Evolutionary conservation across 495 filamentous ascomycete genomes (phyloP).

Genomic region (Pyrenula aspistea): DNA sequence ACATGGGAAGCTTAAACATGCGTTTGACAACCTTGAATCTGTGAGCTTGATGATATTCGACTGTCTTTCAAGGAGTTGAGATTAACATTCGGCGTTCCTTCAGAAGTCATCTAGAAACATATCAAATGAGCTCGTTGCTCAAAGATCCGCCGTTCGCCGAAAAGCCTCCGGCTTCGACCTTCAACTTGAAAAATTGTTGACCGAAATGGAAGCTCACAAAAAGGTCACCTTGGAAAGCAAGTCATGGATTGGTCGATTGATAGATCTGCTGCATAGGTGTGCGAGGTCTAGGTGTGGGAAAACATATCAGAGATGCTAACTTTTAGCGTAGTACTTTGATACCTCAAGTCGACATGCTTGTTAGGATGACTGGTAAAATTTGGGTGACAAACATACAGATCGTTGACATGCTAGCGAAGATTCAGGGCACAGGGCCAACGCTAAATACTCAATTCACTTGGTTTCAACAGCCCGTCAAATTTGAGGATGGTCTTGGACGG

Average conservation of each 20-base stretch:
- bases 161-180: neutral
- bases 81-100: neutral
- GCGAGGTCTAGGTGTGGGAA: neutral
- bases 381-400: neutral
- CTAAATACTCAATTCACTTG: neutral
- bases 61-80: neutral
- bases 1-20: neutral
- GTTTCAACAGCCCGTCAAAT: neutral
- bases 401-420: neutral
- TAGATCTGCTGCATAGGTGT: neutral
- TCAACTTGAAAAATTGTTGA: neutral
- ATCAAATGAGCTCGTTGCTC: neutral
- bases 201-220: neutral
- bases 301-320: neutral
- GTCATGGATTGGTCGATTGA: neutral
- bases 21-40: neutral
- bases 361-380: neutral
- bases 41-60: neutral
- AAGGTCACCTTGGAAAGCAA: neutral
- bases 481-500: neutral
- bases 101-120: neutral
- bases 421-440: neutral
- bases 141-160: neutral
- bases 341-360: neutral
- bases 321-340: neutral